Evolutionary conservation across 768 basidiomycete species (phyloP), one percentile per base, ranked within the genome.

Genomic region (Phaeolepiota aurea): DNA sequence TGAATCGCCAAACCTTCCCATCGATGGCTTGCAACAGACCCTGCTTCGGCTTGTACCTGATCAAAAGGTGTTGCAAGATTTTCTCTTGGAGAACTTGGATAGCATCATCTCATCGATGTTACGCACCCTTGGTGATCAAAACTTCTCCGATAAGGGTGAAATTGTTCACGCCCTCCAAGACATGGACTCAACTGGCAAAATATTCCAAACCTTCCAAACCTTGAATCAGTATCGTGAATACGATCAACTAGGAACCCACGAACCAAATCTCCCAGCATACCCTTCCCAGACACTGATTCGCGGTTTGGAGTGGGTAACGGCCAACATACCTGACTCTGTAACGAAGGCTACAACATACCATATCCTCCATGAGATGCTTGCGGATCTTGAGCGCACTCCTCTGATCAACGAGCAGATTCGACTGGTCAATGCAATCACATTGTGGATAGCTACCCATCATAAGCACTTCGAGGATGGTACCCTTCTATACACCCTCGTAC

Each of bases 331-430:
- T 3, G 56, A 62, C 11, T 66, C 69, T 14, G 63, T 74, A 31
- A 61, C 59, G 18, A 61, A 63, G n/a, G 74, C 82, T 9, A 77
- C 77, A 37, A 77, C 79, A 3, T 92, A 87, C 55, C 88, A 92
- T 45, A 72, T 87, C 41, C 56, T 89, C 19, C 82, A 84, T 43
- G 73, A 76, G 38, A 67, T 94, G 11, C 77, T 93, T 46, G 69
- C 79, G 3, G 69, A 71, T 30, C 62, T 90, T 5, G 74, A 86
- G 43, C 56, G 61, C 7, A 76, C 78, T 0, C 81, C 81, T 14
- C 69, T 96, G 28, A 72, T 94, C 45, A 87, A 88, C 55, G 89
- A 94, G 54, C 87, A 93, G 54, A 58, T 79, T 30, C 78, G 93
- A 10, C 62, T 82, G 20, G 53, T 92, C 30, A 82, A 88, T 41